A percentile compares a stretch with the other conserved stretches of the same genome.
These are phyloP conservation scores for Rhizopus delemar DNA, from an alignment of 371 early-diverging fungal species.

Conservation along the genomic window DNA sequence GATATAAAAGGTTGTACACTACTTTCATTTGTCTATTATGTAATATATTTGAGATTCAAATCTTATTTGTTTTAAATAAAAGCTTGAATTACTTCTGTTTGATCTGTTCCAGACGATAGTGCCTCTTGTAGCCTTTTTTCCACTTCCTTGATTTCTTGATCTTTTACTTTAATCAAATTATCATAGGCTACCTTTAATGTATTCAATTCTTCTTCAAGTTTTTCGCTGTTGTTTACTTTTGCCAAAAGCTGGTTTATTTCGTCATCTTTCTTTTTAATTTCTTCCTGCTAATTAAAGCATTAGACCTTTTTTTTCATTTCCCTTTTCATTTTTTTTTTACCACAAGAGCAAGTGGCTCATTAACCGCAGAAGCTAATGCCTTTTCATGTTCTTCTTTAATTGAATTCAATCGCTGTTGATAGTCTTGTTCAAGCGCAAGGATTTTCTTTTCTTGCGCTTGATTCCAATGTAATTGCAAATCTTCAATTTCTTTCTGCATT, in stretches of 20 bases:
- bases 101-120: neutral
- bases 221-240: slow-evolving; percentile 12
- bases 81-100: no score
- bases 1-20: slow-evolving; percentile 34
- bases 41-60: no score
- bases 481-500: slow-evolving; percentile 40
- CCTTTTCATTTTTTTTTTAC: slow-evolving; percentile 7
- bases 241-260: slow-evolving; percentile 12
- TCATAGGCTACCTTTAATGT: slow-evolving; percentile 35
- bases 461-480: slow-evolving; percentile 22
- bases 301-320: no score
- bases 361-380: slow-evolving; percentile 9
- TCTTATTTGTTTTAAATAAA: no score
- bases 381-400: slow-evolving; percentile 14
- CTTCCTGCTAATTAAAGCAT: neutral
- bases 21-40: slow-evolving; percentile 14
- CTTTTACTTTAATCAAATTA: slow-evolving; percentile 41
- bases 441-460: slow-evolving; percentile 19
- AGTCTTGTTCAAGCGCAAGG: slow-evolving; percentile 10
- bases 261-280: slow-evolving; percentile 4
- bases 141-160: slow-evolving; percentile 41
- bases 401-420: slow-evolving; percentile 15
- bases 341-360: slow-evolving; percentile 8
- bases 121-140: slow-evolving; percentile 35
- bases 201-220: slow-evolving; percentile 16